Evolutionary conservation across 2,329 filamentous ascomycete genomes (phyloP).

Genomic region (Calonectria naviculata): DNA sequence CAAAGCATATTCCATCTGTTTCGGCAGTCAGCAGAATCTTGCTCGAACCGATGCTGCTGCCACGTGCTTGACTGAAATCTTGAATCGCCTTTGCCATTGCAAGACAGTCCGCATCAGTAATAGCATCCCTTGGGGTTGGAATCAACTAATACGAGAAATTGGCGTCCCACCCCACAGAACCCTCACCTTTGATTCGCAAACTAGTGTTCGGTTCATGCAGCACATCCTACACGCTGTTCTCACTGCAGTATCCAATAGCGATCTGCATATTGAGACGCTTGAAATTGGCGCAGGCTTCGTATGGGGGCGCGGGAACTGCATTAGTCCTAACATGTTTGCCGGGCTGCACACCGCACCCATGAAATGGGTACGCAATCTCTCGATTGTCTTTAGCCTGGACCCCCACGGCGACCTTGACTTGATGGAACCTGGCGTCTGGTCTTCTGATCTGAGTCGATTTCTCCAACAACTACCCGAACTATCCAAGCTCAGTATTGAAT

Average conservation of each 20-base stretch:
- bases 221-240: slow-evolving; percentile 5
- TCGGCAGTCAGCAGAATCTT: not conserved
- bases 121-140: not conserved
- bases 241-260: not conserved
- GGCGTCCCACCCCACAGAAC: slow-evolving; percentile 7
- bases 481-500: not conserved
- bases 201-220: slow-evolving; percentile 4
- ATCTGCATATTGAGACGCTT: not conserved
- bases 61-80: not conserved
- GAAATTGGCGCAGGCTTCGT: slow-evolving; percentile 1
- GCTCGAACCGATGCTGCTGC: not conserved
- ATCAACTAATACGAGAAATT: not conserved
- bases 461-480: not conserved
- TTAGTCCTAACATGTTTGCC: slow-evolving; percentile 11
- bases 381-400: not conserved
- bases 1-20: not conserved
- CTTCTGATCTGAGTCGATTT: not conserved
- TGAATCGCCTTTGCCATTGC: not conserved
- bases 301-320: not conserved
- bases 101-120: not conserved
- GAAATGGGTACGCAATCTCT: not conserved
- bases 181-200: slow-evolving; percentile 4
- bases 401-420: not conserved
- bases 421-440: not conserved
- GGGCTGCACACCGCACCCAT: not conserved